These are phyloP conservation scores for Fusarium floridanum DNA, from an alignment of 2,329 filamentous ascomycete genomes.

Conservation along the genomic window DNA sequence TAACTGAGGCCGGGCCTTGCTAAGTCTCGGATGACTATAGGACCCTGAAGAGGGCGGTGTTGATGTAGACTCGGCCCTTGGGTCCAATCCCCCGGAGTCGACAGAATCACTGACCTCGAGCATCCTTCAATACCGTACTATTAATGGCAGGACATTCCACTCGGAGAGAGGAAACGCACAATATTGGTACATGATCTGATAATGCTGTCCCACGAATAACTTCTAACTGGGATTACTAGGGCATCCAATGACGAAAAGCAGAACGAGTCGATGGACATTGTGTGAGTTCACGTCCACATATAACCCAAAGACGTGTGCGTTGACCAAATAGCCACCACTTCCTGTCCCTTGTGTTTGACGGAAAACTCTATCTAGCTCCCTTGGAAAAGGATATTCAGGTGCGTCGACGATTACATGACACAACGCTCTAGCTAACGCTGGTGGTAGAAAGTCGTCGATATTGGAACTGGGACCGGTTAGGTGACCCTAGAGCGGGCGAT, in stretches of 20 bases:
- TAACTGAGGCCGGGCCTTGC: neutral
- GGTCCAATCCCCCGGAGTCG: slow-evolving; percentile 7
- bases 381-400: slow-evolving; percentile 22
- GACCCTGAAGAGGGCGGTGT: neutral
- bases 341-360: slow-evolving; percentile 13
- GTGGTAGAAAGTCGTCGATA: slow-evolving; percentile 19
- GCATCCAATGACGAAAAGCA: slow-evolving; percentile 36
- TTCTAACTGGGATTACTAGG: neutral
- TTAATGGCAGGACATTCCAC: slow-evolving; percentile 30
- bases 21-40: neutral
- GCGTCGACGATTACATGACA: fast-evolving
- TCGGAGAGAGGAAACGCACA: slow-evolving; percentile 24
- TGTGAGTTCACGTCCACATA: neutral
- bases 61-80: slow-evolving; percentile 21
- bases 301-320: neutral
- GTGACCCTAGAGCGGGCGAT: neutral
- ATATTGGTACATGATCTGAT: slow-evolving; percentile 6
- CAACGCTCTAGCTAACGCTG: neutral
- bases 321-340: slow-evolving; percentile 21
- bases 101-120: slow-evolving; percentile 34
- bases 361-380: slow-evolving; percentile 23
- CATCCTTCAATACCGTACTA: slow-evolving; percentile 28
- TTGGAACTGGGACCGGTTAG: slow-evolving; percentile 37
- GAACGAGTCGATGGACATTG: slow-evolving; percentile 35
- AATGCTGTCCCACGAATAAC: neutral